Evolutionary conservation across 306 rosid species (phyloP).

Genomic region (Parietaria judaica): DNA sequence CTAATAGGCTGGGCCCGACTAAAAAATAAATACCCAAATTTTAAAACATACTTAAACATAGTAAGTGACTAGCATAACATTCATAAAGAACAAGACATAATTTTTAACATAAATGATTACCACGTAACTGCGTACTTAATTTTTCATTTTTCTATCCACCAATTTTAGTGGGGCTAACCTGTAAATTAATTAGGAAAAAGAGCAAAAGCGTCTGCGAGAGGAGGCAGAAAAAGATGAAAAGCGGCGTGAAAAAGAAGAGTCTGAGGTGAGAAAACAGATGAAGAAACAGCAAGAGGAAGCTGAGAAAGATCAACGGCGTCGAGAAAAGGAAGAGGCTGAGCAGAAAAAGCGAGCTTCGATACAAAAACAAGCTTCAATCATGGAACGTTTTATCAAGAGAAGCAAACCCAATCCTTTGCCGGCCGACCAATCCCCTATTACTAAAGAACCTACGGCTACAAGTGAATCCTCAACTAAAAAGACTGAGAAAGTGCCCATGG

Average conservation of each 20-base stretch:
- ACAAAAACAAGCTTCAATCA: slow-evolving; percentile 72
- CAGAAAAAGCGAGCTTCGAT: slow-evolving; percentile 49
- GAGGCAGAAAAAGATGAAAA: slow-evolving; percentile 47
- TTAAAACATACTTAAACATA: too few species aligned
- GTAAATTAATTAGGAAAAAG: slow-evolving; percentile 41
- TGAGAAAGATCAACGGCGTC: slow-evolving; percentile 62
- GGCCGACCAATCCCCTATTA: slow-evolving; percentile 26
- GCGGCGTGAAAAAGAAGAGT: slow-evolving; percentile 38
- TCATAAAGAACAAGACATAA: too few species aligned
- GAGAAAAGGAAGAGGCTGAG: slow-evolving; percentile 74
- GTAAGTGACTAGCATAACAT: too few species aligned
- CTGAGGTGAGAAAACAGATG: slow-evolving; percentile 46
- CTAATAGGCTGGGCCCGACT: too few species aligned
- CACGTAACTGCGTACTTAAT: not conserved
- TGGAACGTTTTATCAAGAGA: slow-evolving; percentile 85
- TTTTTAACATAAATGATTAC: too few species aligned
- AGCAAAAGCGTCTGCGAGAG: slow-evolving; percentile 34
- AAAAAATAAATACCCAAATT: too few species aligned
- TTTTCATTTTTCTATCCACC: not conserved
- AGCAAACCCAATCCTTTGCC: slow-evolving; percentile 34
- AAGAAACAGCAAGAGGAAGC: slow-evolving; percentile 71
- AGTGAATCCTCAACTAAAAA: slow-evolving; percentile 26
- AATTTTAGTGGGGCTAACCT: too few species aligned
- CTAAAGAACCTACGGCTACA: slow-evolving; percentile 18
- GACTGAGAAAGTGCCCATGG: slow-evolving; percentile 29